Conservation (phyloP, 306 rosid genomes). For the Trifolium pratense region DNA sequence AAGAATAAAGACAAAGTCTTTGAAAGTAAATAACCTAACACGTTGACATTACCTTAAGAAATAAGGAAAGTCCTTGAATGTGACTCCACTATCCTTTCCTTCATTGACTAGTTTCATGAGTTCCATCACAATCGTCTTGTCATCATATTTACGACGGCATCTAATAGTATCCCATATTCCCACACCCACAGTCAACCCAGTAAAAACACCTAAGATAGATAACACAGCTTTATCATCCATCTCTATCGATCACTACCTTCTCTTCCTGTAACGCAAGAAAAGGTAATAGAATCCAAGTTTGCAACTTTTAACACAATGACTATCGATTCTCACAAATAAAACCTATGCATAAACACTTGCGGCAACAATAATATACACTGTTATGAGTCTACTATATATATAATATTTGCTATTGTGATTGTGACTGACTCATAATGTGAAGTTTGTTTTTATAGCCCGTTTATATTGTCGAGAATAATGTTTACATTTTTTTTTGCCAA, state of each 20-base stretch:
- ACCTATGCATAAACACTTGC: too few relatives aligned
- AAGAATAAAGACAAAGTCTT: neutral
- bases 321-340: neutral
- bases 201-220: constrained; percentile 81
- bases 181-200: constrained; percentile 77
- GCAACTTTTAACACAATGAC: neutral
- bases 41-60: constrained; percentile 60
- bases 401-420: too few relatives aligned
- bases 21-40: neutral
- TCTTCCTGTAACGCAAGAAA: neutral
- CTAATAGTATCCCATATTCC: constrained; percentile 18
- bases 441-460: too few relatives aligned
- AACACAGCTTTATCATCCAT: constrained; percentile 85
- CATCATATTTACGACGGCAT: constrained; percentile 8
- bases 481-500: too few relatives aligned
- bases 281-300: constrained; percentile 6
- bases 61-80: constrained; percentile 73
- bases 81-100: constrained; percentile 55
- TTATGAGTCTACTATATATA: too few relatives aligned
- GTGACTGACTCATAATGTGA: too few relatives aligned
- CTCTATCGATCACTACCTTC: neutral
- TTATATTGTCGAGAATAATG: too few relatives aligned
- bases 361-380: too few relatives aligned
- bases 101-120: constrained; percentile 59
- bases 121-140: constrained; percentile 68